These are phyloP conservation scores for Beauveria sp. DNA, from an alignment of 2,329 filamentous ascomycete genomes.

Conservation along the genomic window DNA sequence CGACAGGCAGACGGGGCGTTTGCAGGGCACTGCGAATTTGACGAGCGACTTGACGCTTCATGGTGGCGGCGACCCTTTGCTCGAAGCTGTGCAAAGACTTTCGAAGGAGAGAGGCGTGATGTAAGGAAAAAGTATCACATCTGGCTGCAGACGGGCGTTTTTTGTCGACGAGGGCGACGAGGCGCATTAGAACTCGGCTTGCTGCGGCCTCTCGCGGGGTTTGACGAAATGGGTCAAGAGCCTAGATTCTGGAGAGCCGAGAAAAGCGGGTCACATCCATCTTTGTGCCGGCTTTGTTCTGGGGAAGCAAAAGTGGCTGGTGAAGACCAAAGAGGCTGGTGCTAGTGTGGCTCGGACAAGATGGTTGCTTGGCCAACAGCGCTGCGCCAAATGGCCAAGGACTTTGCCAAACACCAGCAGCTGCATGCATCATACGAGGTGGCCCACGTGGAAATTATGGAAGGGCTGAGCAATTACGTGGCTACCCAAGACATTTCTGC, in stretches of 20 bases:
- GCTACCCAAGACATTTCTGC: conserved; percentile 9
- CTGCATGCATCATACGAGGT: conserved; percentile 3
- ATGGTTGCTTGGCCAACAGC: conserved; percentile 36
- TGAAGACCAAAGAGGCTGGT: not conserved
- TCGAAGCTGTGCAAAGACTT: conserved; percentile 7
- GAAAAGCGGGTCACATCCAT: not conserved
- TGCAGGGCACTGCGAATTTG: conserved; percentile 23
- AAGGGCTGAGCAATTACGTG: conserved; percentile 6
- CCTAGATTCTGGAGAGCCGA: conserved; percentile 1
- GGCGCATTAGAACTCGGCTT: conserved; percentile 25
- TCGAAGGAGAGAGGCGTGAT: conserved; percentile 7
- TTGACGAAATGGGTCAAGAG: conserved; percentile 14
- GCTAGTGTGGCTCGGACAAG: conserved; percentile 20
- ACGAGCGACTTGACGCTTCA: conserved; percentile 27
- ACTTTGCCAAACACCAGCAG: conserved; percentile 13
- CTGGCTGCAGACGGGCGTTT: conserved; percentile 10
- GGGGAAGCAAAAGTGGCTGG: conserved; percentile 8
- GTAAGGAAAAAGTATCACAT: conserved; percentile 10
- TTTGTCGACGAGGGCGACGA: conserved; percentile 11
- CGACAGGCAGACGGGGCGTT: conserved; percentile 10
- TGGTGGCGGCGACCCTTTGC: conserved; percentile 14
- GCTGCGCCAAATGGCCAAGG: conserved; percentile 15
- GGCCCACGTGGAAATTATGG: conserved; percentile 4
- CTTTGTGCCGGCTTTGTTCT: conserved; percentile 15
- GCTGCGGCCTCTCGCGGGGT: conserved; percentile 28